Base-by-base conservation (phyloP, 2,329 filamentous ascomycete species). In the Drechslerella dactyloides region DNA sequence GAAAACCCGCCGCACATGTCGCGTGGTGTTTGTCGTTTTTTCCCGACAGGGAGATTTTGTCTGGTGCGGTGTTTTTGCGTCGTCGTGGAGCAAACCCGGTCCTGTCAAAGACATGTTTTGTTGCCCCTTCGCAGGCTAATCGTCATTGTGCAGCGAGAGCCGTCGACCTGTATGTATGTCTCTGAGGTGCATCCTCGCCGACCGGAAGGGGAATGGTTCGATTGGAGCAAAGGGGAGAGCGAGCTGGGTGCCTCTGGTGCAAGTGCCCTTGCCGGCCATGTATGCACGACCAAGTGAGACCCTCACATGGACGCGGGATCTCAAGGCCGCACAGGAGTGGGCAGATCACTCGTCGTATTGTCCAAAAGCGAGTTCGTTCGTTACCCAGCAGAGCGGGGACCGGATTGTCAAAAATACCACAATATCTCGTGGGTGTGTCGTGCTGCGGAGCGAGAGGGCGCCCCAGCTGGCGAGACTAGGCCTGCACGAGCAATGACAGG, bases 261-360 rank as follows among this genome's bases (percentile, higher is more conserved):
- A 58, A 37, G 24, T 35, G 37, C 51, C 56, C 55, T 53, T 59
- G 40, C 48, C 40, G 48, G 42, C 48, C 54, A 57, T 1, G 42
- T 30, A 55, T 64, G 42, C 58, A 59, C 63, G 63, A 70, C 60
- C 21, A 8, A 48, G 27, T 23, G 40, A 56, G 37, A 64, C 61
- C n/a, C 33, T 57, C 54, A 63, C 66, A 59, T 59, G 53, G 40
- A 24, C 23, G 54, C 54, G 59, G 59, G 54, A 59, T 53, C 58
- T 57, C 66, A 40, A 63, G 53, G 66, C 46, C 54, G 44, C 48
- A 27, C 35, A 64, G 17, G 27, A 24, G 55, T 53, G 35, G 30
- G 59, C 59, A 64, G 66, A 70, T 70, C 59, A 50, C 59, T 70
- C 66, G 17, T 51, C 23, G 66, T 70, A 70, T 70, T 70, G 24